phyloP scores from a whole-genome alignment of 306 rosid genomes.

The Cicer pinnatifidum region DNA sequence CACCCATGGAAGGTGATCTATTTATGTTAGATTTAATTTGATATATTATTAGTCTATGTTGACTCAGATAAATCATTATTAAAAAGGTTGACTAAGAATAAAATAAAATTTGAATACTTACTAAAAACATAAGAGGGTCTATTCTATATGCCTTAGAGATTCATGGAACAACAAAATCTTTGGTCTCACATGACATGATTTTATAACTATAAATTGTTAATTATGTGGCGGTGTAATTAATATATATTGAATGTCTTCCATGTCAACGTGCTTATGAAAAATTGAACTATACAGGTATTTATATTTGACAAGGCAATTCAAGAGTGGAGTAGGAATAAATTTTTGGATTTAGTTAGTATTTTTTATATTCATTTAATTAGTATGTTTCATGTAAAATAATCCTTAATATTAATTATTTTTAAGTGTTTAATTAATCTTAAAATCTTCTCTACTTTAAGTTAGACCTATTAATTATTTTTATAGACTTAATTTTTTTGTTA shows the following conservation, averaged over 20 bases:
- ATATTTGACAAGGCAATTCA: background rate
- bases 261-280: slow-evolving; percentile 19
- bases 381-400: too few relatives aligned
- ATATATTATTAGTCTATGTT: background rate
- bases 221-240: slow-evolving; percentile 46
- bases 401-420: too few relatives aligned
- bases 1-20: background rate
- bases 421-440: too few relatives aligned
- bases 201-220: slow-evolving; percentile 24
- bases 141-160: slow-evolving; percentile 15
- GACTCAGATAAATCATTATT: slow-evolving; percentile 27
- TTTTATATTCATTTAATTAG: too few relatives aligned
- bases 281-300: background rate
- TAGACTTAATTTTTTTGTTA: too few relatives aligned
- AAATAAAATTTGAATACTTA: slow-evolving; percentile 16
- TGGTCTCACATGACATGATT: slow-evolving; percentile 53
- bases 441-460: too few relatives aligned
- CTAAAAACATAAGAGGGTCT: background rate
- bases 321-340: background rate
- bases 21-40: background rate
- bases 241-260: slow-evolving; percentile 9
- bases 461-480: too few relatives aligned
- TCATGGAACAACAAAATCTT: slow-evolving; percentile 49
- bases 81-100: slow-evolving; percentile 40
- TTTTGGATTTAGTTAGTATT: too few relatives aligned